phyloP scores from a whole-genome alignment of 441 rosid genomes.

The Populus hybrid region DNA sequence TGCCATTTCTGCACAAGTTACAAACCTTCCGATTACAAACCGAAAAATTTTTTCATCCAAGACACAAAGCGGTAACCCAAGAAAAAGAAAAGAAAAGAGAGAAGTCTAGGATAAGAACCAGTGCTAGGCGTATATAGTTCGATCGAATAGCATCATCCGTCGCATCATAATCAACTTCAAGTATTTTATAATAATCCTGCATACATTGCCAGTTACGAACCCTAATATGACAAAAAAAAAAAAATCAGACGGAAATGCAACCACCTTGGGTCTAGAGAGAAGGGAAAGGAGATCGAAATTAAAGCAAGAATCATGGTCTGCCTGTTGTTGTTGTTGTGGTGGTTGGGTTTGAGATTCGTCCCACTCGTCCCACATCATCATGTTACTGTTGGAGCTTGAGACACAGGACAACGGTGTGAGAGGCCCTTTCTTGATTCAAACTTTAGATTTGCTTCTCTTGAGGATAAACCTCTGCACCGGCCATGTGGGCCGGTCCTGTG shows the following conservation, averaged over 20 bases:
- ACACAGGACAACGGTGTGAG: not conserved
- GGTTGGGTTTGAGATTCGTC: constrained; percentile 13
- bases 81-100: not conserved
- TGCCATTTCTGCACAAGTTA: constrained; percentile 72
- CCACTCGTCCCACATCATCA: constrained; percentile 24
- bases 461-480: not conserved
- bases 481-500: not conserved
- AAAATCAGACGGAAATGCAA: not conserved
- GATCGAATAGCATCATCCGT: constrained; percentile 83
- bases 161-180: constrained; percentile 79
- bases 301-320: constrained; percentile 27
- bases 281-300: constrained; percentile 65
- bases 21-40: not conserved
- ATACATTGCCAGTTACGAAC: not conserved
- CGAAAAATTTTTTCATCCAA: not conserved
- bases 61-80: not conserved
- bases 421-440: constrained; percentile 15
- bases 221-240: not conserved
- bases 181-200: constrained; percentile 85
- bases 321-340: constrained; percentile 23
- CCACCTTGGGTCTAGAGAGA: constrained; percentile 63
- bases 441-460: not conserved
- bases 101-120: constrained; percentile 35
- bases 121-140: constrained; percentile 85
- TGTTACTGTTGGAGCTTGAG: not conserved